Evolutionary conservation across 2,329 filamentous ascomycete genomes (phyloP).

Genomic region (Penicillium crustosum): DNA sequence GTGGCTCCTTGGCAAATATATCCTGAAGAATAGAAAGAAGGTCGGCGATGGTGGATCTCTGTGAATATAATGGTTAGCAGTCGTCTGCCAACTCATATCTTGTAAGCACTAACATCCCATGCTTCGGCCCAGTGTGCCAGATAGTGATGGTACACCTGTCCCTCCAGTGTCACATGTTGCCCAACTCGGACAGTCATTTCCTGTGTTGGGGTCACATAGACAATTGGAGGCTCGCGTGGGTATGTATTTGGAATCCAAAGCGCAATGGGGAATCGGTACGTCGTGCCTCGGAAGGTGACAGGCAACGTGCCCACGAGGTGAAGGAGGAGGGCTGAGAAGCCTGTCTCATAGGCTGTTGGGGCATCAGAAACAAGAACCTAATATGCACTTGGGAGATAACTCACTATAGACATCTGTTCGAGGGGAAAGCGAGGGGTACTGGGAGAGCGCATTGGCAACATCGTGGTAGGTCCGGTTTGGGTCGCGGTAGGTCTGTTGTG

Average conservation of each 20-base stretch:
- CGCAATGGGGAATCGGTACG: constrained; percentile 86
- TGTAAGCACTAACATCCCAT: constrained; percentile 71
- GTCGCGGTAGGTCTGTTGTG: constrained; percentile 81
- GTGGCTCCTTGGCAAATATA: constrained; percentile 91
- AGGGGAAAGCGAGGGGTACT: constrained; percentile 76
- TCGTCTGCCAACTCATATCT: background rate
- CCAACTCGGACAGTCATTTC: constrained; percentile 88
- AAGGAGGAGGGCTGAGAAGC: constrained; percentile 79
- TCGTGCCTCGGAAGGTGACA: constrained; percentile 83
- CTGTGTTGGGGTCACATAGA: constrained; percentile 84
- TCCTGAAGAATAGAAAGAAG: constrained; percentile 80
- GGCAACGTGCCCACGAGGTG: constrained; percentile 85
- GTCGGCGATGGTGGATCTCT: constrained; percentile 81
- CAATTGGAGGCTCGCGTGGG: constrained; percentile 78
- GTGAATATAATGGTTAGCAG: constrained; percentile 6
- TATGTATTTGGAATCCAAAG: constrained; percentile 93
- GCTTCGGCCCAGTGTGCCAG: constrained; percentile 84
- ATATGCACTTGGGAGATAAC: constrained; percentile 31
- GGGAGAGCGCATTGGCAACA: constrained; percentile 75
- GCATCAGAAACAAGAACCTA: constrained; percentile 20
- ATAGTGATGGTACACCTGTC: constrained; percentile 93
- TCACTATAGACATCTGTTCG: constrained; percentile 94
- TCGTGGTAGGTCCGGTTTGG: constrained; percentile 91
- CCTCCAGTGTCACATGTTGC: constrained; percentile 92
- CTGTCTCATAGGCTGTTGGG: constrained; percentile 77